Conservation (phyloP, 192 early-diverging fungal species). For the Coemansia sp. region DNA sequence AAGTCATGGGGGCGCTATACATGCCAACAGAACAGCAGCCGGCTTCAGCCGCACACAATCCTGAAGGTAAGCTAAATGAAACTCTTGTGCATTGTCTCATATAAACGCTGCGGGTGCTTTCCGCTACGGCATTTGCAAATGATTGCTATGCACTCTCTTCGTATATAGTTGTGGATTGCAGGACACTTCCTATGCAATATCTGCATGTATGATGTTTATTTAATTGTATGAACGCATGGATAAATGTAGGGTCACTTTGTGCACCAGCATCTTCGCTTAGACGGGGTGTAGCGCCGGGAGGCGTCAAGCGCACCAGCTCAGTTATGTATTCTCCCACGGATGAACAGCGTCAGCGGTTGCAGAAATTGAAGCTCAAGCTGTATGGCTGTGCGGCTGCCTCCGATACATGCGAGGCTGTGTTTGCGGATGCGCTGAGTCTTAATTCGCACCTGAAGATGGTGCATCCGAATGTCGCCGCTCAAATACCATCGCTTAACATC, state of each 20-base stretch:
- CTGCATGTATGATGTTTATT: neutral
- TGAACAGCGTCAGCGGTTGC: slow-evolving; percentile 48
- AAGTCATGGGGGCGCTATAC: slow-evolving; percentile 37
- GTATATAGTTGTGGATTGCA: too few species aligned
- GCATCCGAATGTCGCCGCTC: slow-evolving; percentile 32
- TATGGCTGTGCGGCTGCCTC: slow-evolving; percentile 52
- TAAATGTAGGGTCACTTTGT: slow-evolving; percentile 1
- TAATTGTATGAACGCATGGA: neutral
- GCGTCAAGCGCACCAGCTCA: slow-evolving; percentile 46
- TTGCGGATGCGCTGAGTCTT: slow-evolving; percentile 40
- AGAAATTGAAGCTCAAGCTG: slow-evolving; percentile 41
- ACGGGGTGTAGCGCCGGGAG: slow-evolving; percentile 9
- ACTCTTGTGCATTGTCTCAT: neutral
- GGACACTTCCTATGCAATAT: neutral
- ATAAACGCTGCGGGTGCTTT: neutral
- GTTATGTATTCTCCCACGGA: slow-evolving; percentile 52
- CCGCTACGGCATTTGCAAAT: too few species aligned
- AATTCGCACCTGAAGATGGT: slow-evolving; percentile 47
- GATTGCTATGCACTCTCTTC: too few species aligned
- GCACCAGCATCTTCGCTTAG: slow-evolving; percentile 7
- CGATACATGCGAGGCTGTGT: slow-evolving; percentile 35
- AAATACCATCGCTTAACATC: slow-evolving; percentile 39
- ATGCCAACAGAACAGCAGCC: slow-evolving; percentile 39
- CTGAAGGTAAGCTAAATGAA: slow-evolving; percentile 25
- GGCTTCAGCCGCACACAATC: neutral